Evolutionary conservation across 805 yeast species (phyloP), one percentile per base, ranked within the genome.

Genomic region (Yarrowia deformans): DNA sequence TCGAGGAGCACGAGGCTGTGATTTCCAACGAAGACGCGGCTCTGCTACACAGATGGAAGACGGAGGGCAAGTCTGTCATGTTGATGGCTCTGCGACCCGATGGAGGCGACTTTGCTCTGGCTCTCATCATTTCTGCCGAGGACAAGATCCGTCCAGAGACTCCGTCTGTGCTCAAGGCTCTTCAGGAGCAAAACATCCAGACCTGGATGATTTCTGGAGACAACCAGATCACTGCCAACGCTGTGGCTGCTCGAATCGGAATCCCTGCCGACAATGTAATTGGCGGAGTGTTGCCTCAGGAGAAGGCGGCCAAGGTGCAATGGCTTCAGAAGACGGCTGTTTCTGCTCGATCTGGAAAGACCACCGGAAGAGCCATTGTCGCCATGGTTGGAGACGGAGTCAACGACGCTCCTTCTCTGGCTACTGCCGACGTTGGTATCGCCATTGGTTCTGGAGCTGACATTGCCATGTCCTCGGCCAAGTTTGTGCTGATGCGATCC

Each of bases 341-440:
- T n/a, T 50, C 69, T 2, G 71, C 71, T 4, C 52, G 71, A 10
- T 71, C 70, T 3, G 54, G 66, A 8, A 68, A 45, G 37, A 67
- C 19, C 73, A 76, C 52, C 50, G 50, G 74, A 1, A 71, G 80
- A 5, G 77, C 82, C 3, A 74, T 84, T 29, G 88, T 87, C 3
- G 93, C 91, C 0, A 89, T 90, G 93, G 88, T 90, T 9, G 95
- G 95, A 10, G 95, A 90, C 74, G 95, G 95, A 23, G 87, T 90
- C 42, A 90, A 90, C 75, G 95, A 90, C 77, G 92, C 95, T 0
- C 94, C 94, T 0, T 91, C 95, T 0, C 79, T 90, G 66, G 84
- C 92, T 3, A 80, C 84, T 0, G 91, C 95, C 0, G 91, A 89
- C 78, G 87, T 90, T 23, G 95, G 95, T 3, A 83, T 90, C 56